A percentile compares a stretch with the other conserved stretches of the same genome.
Conservation (phyloP, 352 stramenopile genomes). For the Phytophthora pistaciae region DNA sequence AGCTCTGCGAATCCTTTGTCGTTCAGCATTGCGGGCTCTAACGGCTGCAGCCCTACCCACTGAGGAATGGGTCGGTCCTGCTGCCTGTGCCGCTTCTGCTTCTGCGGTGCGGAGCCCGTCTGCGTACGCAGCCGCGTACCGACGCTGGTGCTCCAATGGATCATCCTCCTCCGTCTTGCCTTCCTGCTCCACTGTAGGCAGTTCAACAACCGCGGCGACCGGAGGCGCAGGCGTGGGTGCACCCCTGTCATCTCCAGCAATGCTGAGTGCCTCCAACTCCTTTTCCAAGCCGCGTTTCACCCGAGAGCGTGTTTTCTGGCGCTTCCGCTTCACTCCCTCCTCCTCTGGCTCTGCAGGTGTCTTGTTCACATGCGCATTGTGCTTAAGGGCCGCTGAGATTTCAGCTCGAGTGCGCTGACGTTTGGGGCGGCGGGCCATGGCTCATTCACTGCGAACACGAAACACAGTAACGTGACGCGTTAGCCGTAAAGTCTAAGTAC, state of each 20-base stretch:
- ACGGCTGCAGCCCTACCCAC: no score
- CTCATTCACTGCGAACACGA: not conserved
- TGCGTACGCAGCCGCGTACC: no score
- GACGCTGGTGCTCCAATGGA: no score
- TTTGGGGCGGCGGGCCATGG: not conserved
- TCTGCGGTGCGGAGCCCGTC: no score
- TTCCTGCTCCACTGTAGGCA: no score
- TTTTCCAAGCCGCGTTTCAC: not conserved
- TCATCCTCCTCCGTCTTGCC: no score
- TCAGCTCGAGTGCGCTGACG: not conserved
- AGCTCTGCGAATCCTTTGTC: no score
- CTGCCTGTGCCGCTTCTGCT: no score
- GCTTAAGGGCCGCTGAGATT: not conserved
- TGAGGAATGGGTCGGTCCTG: no score
- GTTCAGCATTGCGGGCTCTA: no score
- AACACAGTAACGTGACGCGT: not conserved
- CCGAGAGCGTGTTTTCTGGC: not conserved
- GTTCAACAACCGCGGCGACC: no score
- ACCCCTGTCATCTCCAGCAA: not conserved
- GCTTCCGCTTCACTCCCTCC: not conserved
- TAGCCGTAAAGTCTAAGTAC: constrained; percentile 1
- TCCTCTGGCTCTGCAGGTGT: not conserved
- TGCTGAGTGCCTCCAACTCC: not conserved
- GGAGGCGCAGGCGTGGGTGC: no score
- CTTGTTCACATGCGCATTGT: not conserved